Evolutionary conservation across 768 basidiomycete species (phyloP), one percentile per base, ranked within the genome.

Genomic region (Pluteus cervinus): DNA sequence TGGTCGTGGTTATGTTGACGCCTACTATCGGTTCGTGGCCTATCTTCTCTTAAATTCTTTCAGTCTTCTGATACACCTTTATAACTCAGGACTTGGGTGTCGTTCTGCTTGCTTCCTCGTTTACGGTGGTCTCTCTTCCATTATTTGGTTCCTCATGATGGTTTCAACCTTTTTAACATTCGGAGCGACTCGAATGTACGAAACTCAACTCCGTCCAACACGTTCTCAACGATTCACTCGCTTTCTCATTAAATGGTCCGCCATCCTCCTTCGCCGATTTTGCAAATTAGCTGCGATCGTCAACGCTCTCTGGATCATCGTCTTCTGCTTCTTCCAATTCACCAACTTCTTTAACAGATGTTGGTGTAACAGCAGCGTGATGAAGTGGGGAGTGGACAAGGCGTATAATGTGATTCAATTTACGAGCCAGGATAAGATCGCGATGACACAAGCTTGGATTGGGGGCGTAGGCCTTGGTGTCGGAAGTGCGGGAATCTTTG

Each of bases 391-490:
- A 2, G 28, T 36, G n/a, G 24, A 33, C 4, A 6, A 36, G 2
- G 47, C 36, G 4, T 63, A 51, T 31, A 39, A 47, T 5, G 46
- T 64, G 16, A 46, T 64, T 18, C 9, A 21, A 1, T 30, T 16
- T 16, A 17, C 28, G 3, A 0, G 4, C 1, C 37, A 31, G 4
- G 65, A 65, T 28, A 16, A 62, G 6, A 17, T 25, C 5, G 23
- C 38, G 29, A 59, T 60, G 48, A 52, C 39, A 24, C 21, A 8
- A 0, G 60, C 60, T 9, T 69, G 68, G 66, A 54, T 60, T 30
- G 62, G 65, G 1, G 68, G 56, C n/a, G 24, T 39, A n/a, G n/a
- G n/a, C n/a, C n/a, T n/a, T n/a, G n/a, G n/a, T n/a, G n/a, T n/a
- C n/a, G n/a, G n/a, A n/a, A n/a, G n/a, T n/a, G n/a, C n/a, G n/a